Base-by-base conservation (phyloP, 2,329 filamentous ascomycete species). In the Fonsecaea pedrosoi region DNA sequence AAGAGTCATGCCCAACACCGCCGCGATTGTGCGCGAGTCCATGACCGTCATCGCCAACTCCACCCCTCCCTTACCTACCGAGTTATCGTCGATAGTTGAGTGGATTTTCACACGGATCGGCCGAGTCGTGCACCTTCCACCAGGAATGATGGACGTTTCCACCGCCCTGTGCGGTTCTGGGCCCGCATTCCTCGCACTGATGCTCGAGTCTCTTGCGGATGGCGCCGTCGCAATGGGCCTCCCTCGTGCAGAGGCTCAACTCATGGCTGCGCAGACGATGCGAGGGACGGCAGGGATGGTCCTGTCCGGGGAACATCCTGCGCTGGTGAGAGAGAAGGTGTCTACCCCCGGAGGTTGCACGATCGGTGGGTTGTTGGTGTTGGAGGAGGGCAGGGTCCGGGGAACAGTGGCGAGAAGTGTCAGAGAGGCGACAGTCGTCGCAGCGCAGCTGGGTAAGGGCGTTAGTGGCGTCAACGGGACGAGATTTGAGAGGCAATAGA, bases 1-100 rank as follows among this genome's bases (percentile, higher is more conserved):
- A 4, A 85, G 92, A 37, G 92, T 90, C 62, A 92, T 96, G 87
- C 92, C 92, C 72, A 96, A 96, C 81, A 94, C 91, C 0, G 92
- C 92, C 10, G 89, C 89, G 32, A 84, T 91, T 57, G 90, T 96
- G 65, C 82, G 91, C 55, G 89, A 96, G 78, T 89, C 87, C 72
- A 95, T 95, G 91, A 94, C 90, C 3, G 88, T 95, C 62, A 90
- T 96, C 71, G 88, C 87, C 56, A 87, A 84, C 1, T 77, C 79
- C 1, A 78, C 77, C 3, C 82, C 83, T 1, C 81, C 84, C 4
- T 78, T 86, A 1, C 74, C 78, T 3, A 71, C 78, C 1, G 75
- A 79, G 12, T 80, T 81, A 61, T 71, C 77, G 8, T 73, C 74
- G 18, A 76, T 87, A 6, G 79, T 86, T 0, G 79, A 80, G 25